Evolutionary conservation across 2,329 filamentous ascomycete genomes (phyloP).

Genomic region (Fusarium circinatum): DNA sequence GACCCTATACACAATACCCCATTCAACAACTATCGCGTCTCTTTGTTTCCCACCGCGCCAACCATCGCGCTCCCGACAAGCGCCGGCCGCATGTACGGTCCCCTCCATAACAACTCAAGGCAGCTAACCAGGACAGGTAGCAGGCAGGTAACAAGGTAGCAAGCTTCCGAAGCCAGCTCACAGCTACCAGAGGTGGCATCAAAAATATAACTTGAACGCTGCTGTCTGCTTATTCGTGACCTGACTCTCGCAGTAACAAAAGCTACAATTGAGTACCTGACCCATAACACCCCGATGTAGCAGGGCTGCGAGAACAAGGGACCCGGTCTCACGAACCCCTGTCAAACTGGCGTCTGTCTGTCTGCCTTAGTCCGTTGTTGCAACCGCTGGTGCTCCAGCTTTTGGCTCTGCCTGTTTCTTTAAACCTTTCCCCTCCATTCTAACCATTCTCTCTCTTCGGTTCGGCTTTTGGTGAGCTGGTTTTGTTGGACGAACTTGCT

Average conservation of each 20-base stretch:
- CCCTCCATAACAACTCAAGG: constrained; percentile 26
- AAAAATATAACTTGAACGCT: constrained; percentile 25
- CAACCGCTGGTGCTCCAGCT: constrained; percentile 42
- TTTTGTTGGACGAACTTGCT: constrained; percentile 18
- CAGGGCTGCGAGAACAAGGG: constrained; percentile 38
- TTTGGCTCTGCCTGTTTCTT: constrained; percentile 42
- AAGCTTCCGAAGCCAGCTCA: constrained; percentile 26
- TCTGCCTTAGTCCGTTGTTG: constrained; percentile 42
- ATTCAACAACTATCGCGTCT: constrained; percentile 29
- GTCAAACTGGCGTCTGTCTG: constrained; percentile 39
- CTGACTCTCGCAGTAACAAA: constrained; percentile 21
- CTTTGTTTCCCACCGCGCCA: constrained; percentile 37
- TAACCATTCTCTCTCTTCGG: constrained; percentile 29
- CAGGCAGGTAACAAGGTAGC: constrained; percentile 11
- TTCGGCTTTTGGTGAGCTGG: constrained; percentile 36
- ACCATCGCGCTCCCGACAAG: constrained; percentile 42
- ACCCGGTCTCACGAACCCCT: constrained; percentile 37
- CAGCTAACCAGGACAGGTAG: constrained; percentile 6
- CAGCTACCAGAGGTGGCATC: constrained; percentile 32
- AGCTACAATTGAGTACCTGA: constrained; percentile 24
- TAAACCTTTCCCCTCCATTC: constrained; percentile 48
- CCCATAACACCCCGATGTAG: constrained; percentile 35
- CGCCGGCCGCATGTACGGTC: constrained; percentile 42
- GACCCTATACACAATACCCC: background rate
- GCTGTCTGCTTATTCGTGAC: constrained; percentile 23